These are phyloP conservation scores for carrot (Daucus carota) DNA, from an alignment of 129 eudicot genomes.

Conservation along the genomic window DNA sequence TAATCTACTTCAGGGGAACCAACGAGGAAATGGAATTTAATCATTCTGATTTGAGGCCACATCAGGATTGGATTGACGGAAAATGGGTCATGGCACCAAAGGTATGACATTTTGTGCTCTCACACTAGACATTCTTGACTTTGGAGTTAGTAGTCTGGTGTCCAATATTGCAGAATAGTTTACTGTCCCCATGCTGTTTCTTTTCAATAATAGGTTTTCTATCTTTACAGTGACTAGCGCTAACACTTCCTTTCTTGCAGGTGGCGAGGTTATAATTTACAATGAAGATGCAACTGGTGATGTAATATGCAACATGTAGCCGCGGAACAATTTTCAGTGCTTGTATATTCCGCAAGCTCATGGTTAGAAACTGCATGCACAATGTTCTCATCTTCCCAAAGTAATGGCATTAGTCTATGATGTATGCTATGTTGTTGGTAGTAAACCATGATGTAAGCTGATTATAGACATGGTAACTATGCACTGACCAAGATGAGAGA, in stretches of 20 bases:
- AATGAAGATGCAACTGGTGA: not conserved
- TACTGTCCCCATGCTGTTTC: not conserved
- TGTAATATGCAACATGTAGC: not conserved
- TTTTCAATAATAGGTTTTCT: not conserved
- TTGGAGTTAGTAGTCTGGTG: not conserved
- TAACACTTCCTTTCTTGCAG: not conserved
- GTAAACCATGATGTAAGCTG: not conserved
- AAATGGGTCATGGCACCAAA: constrained; percentile 55
- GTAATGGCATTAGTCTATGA: not conserved
- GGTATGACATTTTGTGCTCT: constrained; percentile 29
- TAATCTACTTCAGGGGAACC: constrained; percentile 53
- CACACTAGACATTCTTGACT: not conserved
- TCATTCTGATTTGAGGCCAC: constrained; percentile 51
- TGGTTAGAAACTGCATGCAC: not conserved
- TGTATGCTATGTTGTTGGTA: not conserved
- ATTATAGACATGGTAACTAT: not conserved
- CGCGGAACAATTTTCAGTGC: not conserved
- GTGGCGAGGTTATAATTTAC: not conserved
- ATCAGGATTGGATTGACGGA: constrained; percentile 74
- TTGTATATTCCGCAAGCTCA: not conserved
- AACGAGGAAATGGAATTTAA: constrained; percentile 48
- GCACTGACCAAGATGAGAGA: not conserved
- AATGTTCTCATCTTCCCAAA: not conserved
- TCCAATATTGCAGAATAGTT: not conserved
- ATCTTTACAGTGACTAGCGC: not conserved